Base-by-base conservation (phyloP, 1,139 yeast species). In the Protomyces macrosporus region DNA sequence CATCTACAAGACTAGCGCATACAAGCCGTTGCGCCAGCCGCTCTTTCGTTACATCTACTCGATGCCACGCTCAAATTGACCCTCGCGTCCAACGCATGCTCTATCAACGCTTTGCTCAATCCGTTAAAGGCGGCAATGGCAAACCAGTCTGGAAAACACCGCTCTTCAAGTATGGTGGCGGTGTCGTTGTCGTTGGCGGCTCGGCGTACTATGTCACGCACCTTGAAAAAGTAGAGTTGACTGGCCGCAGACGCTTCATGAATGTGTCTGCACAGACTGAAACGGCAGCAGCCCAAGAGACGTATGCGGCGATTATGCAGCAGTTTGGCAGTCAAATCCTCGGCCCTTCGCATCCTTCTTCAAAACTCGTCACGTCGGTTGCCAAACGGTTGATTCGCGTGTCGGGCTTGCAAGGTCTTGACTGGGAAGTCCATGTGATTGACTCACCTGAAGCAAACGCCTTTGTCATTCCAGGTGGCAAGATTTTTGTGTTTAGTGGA, bases 401-500 rank as follows among this genome's bases (percentile, higher is more conserved):
- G 10, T 70, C 78, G 2, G 78, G 77, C 58, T 69, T 72, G 56
- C 73, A 75, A 66, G 73, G 75, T 39, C 73, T 84, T 34, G 79
- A 87, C 55, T 93, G 98, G 98, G 78, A 83, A 69, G 84, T 93
- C 45, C 90, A 90, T 74, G 88, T 95, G 35, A 84, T 93, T 54
- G 81, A 86, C 68, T 88, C 87, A 70, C 85, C 86, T 5, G 75
- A 73, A 9, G 98, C 98, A 1, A 93, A 93, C 75, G 98, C 98
- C 1, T 93, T 95, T 75, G 96, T 93, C 35, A 78, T 93, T 60
- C 98, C 98, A 32, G 93, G 95, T 66, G 98, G 98, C 10, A 91
- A 91, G 75, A 96, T 95, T 53, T 93, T 93, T 75, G 90, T 93
- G 23, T 89, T 89, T 71, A 81, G 87, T 58, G 84, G 89, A 23